These are phyloP conservation scores for Parasitella parasitica DNA, from an alignment of 371 early-diverging fungal genomes.

Conservation along the genomic window DNA sequence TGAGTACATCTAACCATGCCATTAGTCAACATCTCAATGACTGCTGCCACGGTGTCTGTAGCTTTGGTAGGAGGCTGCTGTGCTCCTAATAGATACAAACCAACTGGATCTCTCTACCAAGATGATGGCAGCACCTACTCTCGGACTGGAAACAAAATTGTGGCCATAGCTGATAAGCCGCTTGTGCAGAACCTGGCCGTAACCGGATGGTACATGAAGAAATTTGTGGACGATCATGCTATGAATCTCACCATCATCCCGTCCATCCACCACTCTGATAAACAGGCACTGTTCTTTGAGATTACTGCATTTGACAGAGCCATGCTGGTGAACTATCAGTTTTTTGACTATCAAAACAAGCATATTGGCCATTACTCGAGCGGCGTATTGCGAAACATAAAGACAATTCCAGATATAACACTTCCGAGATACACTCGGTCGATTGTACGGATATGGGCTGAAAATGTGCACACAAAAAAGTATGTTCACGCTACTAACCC, in stretches of 20 bases:
- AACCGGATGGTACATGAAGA: conserved; percentile 41
- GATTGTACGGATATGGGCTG: no score
- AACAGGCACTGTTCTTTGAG: conserved; percentile 41
- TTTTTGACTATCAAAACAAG: conserved; percentile 21
- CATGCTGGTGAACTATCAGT: conserved; percentile 40
- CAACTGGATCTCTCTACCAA: conserved; percentile 31
- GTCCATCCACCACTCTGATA: conserved; percentile 37
- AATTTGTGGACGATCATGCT: conserved; percentile 46
- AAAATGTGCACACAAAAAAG: no score
- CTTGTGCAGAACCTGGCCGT: conserved; percentile 37
- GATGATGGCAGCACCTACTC: conserved; percentile 36
- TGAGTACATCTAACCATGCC: neutral
- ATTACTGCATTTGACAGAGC: conserved; percentile 36
- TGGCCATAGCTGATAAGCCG: conserved; percentile 35
- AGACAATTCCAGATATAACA: conserved; percentile 38
- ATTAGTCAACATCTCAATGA: conserved; percentile 42
- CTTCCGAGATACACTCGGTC: conserved; percentile 37
- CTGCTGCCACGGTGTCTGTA: conserved; percentile 20
- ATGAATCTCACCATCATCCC: conserved; percentile 48
- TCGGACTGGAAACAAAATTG: conserved; percentile 33
- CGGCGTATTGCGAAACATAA: conserved; percentile 29
- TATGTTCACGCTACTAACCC: neutral
- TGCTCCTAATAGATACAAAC: conserved; percentile 40
- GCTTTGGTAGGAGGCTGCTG: conserved; percentile 48
- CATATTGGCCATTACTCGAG: conserved; percentile 35